phyloP scores from a whole-genome alignment of 768 basidiomycete species.

The Terana coerulea region DNA sequence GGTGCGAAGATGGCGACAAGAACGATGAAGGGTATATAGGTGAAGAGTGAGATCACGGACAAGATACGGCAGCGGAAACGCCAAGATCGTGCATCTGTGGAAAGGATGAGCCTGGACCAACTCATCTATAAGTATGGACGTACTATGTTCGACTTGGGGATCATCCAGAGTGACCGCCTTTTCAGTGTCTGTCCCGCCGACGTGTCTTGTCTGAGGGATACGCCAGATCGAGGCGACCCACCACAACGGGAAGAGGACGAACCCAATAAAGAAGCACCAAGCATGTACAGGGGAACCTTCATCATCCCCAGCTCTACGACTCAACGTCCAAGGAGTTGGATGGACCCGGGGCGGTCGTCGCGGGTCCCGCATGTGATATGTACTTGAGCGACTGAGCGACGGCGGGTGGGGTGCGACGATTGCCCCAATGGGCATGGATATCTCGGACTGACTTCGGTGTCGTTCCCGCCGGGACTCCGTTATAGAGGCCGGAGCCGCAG shows the following conservation, averaged over 20 bases:
- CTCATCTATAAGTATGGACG: constrained; percentile 23
- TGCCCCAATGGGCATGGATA: constrained; percentile 78
- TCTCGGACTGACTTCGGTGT: constrained; percentile 54
- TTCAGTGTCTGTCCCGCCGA: constrained; percentile 54
- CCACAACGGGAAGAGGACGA: constrained; percentile 55
- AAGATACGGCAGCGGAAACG: constrained; percentile 72
- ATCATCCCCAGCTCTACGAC: constrained; percentile 51
- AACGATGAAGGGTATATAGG: constrained; percentile 77
- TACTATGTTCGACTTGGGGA: constrained; percentile 76
- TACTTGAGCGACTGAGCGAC: constrained; percentile 54
- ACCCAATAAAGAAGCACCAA: constrained; percentile 78
- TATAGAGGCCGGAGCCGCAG: constrained; percentile 7
- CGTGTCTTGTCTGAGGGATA: constrained; percentile 59
- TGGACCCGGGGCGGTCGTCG: constrained; percentile 57
- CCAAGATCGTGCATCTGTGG: constrained; percentile 69
- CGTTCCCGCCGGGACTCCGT: constrained; percentile 18
- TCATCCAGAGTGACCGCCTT: constrained; percentile 74
- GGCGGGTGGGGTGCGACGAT: constrained; percentile 77
- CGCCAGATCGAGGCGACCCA: constrained; percentile 59
- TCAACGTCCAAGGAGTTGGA: constrained; percentile 60
- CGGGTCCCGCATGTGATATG: constrained; percentile 81
- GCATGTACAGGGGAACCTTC: constrained; percentile 55
- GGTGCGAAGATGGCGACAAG: constrained; percentile 61
- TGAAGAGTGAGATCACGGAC: constrained; percentile 62
- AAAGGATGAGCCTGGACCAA: constrained; percentile 6